Evolutionary conservation across 257 asterid genomes (phyloP).

Genomic region (Nicotiana noctiflora): DNA sequence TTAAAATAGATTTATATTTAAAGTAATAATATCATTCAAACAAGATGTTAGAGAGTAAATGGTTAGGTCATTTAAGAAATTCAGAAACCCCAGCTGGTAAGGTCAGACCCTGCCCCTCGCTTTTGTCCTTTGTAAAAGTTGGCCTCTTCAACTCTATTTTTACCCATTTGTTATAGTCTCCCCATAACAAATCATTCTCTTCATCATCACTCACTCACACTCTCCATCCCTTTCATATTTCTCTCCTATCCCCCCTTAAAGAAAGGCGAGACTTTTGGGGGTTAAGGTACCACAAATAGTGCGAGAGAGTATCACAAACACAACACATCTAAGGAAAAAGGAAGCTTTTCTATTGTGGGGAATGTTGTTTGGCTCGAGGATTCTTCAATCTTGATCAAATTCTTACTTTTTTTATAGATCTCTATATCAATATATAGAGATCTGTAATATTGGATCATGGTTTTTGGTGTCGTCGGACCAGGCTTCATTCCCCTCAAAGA

Average conservation of each 20-base stretch:
- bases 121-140: constrained; percentile 30
- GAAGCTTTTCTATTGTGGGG: constrained; percentile 39
- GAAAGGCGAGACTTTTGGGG: background rate
- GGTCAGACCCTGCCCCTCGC: constrained; percentile 17
- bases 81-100: constrained; percentile 36
- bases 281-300: background rate
- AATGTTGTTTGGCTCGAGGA: constrained; percentile 60
- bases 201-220: constrained; percentile 9
- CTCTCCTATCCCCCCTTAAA: background rate
- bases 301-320: background rate
- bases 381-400: background rate
- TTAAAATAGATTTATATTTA: too few relatives aligned
- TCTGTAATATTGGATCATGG: background rate
- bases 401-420: background rate
- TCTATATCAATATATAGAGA: background rate
- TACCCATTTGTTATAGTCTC: constrained; percentile 9
- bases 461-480: constrained; percentile 45
- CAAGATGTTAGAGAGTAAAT: too few relatives aligned
- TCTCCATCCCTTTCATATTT: constrained; percentile 11
- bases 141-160: constrained; percentile 15
- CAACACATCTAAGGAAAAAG: background rate
- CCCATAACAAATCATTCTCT: constrained; percentile 5
- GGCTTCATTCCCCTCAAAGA: constrained; percentile 23
- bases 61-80: constrained; percentile 22
- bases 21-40: too few relatives aligned